phyloP scores from a whole-genome alignment of 768 basidiomycete species.

The Calvatia gigantea region DNA sequence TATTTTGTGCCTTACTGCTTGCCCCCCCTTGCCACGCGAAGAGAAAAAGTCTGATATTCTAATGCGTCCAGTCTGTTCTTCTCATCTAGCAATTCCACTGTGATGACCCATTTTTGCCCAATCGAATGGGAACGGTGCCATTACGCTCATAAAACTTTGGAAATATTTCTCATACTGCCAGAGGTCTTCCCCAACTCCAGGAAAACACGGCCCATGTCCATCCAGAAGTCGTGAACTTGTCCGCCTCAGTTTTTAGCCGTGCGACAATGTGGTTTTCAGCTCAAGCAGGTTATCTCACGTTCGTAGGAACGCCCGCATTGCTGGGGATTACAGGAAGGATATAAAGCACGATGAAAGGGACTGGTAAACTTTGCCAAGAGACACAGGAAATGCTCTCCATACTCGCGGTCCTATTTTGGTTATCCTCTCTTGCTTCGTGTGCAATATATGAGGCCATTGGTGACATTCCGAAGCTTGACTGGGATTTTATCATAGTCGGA shows the following conservation, averaged over 20 bases:
- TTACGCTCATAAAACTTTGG: too few species aligned
- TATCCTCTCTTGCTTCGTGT: neutral
- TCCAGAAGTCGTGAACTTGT: neutral
- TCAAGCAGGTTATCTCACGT: neutral
- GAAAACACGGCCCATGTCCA: neutral
- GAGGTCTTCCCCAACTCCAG: too few species aligned
- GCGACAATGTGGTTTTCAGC: neutral
- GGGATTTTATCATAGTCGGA: constrained; percentile 20
- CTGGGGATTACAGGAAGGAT: neutral
- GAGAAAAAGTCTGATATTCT: neutral
- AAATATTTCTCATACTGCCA: too few species aligned
- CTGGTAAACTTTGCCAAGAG: neutral
- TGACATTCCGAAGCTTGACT: constrained; percentile 2
- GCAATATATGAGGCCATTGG: constrained; percentile 2
- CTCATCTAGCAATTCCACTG: too few species aligned
- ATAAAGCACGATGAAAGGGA: neutral
- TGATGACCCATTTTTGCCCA: too few species aligned
- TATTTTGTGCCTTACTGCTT: neutral
- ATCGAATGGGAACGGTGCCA: too few species aligned
- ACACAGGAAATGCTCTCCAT: neutral
- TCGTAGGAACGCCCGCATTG: neutral
- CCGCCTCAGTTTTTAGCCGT: neutral
- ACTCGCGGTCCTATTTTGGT: neutral
- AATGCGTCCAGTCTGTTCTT: too few species aligned
- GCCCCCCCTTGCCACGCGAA: neutral